phyloP scores from a whole-genome alignment of 768 basidiomycete species.

The Lactarius psammicola region DNA sequence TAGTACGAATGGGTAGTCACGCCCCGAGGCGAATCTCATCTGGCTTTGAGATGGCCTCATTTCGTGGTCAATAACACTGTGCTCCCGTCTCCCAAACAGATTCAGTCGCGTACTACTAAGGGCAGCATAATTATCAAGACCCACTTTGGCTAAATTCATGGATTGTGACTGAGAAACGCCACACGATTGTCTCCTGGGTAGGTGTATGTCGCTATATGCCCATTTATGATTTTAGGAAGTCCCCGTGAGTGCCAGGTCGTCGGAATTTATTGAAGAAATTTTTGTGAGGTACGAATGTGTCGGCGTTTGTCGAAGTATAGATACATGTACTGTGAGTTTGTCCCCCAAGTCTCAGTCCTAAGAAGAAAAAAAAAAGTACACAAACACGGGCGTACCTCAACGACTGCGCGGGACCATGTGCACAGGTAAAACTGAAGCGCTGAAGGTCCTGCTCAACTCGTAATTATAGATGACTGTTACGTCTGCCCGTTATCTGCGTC shows the following conservation, averaged over 20 bases:
- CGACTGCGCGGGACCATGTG: background rate
- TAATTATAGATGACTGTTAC: background rate
- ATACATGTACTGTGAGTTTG: too few species aligned
- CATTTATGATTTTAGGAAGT: background rate
- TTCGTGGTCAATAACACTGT: background rate
- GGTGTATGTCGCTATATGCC: background rate
- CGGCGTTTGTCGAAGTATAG: background rate
- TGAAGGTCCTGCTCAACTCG: background rate
- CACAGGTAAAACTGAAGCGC: background rate
- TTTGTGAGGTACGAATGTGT: background rate
- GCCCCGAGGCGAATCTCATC: background rate
- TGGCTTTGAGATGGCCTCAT: background rate
- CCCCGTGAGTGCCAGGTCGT: background rate
- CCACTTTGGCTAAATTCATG: background rate
- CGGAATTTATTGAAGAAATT: background rate
- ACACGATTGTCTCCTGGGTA: background rate
- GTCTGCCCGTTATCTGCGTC: background rate
- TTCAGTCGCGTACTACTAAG: background rate
- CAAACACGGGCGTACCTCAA: too few species aligned
- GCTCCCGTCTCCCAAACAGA: too few species aligned
- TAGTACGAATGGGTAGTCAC: too few species aligned
- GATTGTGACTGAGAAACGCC: background rate
- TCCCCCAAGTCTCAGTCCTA: too few species aligned
- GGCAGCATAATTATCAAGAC: background rate
- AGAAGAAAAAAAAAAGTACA: too few species aligned